Conservation (phyloP, 345 rosid species). For the Hibiscus syriacus region DNA sequence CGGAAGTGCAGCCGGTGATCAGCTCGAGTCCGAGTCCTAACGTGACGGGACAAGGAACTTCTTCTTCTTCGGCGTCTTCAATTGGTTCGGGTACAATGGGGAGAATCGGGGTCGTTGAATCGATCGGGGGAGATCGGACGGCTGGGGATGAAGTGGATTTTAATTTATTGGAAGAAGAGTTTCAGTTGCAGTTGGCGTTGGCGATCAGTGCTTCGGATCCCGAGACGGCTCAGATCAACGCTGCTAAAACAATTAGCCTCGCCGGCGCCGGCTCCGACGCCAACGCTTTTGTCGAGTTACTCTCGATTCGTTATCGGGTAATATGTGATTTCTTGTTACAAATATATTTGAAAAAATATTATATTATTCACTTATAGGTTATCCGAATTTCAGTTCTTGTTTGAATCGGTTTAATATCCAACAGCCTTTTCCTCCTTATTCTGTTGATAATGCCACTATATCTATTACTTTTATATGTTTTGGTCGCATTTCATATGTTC, state of each 20-base stretch:
- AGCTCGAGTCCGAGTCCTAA: slow-evolving; percentile 20
- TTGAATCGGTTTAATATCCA: not conserved
- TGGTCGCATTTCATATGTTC: not conserved
- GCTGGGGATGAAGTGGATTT: slow-evolving; percentile 39
- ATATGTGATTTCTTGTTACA: not conserved
- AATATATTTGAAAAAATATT: not conserved
- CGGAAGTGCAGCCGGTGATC: slow-evolving; percentile 31
- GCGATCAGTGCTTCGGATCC: slow-evolving; percentile 98
- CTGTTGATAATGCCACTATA: no score
- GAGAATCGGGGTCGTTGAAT: slow-evolving; percentile 43
- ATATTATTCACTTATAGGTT: not conserved
- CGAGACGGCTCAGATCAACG: slow-evolving; percentile 97
- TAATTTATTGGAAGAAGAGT: slow-evolving; percentile 83
- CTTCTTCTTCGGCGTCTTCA: slow-evolving; percentile 30
- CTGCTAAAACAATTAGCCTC: slow-evolving; percentile 90
- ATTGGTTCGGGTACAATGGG: slow-evolving; percentile 32
- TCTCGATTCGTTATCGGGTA: slow-evolving; percentile 88
- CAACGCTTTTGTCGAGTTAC: slow-evolving; percentile 53
- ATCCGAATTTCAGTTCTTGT: not conserved
- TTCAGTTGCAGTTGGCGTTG: slow-evolving; percentile 87
- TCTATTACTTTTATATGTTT: not conserved
- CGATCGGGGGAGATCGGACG: slow-evolving; percentile 37
- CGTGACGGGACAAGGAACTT: slow-evolving; percentile 18
- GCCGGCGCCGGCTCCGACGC: slow-evolving; percentile 48
- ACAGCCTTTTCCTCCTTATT: not conserved